These are phyloP conservation scores for Quercus bicolor DNA, from an alignment of 306 rosid genomes.

Conservation along the genomic window DNA sequence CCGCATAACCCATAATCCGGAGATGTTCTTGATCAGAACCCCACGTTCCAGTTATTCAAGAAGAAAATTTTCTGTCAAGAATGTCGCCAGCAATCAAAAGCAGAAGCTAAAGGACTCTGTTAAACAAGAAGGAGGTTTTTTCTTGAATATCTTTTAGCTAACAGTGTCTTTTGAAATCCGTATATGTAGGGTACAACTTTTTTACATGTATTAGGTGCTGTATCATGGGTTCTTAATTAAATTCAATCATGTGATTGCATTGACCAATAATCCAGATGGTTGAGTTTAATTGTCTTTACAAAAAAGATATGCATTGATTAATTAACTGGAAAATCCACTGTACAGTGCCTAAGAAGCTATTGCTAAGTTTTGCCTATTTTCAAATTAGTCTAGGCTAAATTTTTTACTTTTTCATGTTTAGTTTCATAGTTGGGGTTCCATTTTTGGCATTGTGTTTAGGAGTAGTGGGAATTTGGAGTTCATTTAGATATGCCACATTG, in stretches of 20 bases:
- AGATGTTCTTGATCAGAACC: constrained; percentile 28
- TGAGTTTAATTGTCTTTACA: too few relatives aligned
- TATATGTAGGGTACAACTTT: neutral
- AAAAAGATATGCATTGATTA: too few relatives aligned
- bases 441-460: neutral
- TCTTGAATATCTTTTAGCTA: constrained; percentile 1
- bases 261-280: too few relatives aligned
- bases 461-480: neutral
- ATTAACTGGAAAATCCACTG: too few relatives aligned
- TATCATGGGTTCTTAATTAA: too few relatives aligned
- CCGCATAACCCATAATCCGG: constrained; percentile 27
- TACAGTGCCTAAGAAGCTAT: too few relatives aligned
- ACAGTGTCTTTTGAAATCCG: neutral
- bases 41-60: constrained; percentile 25
- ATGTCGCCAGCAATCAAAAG: constrained; percentile 38
- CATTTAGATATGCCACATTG: neutral
- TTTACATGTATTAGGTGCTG: too few relatives aligned
- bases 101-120: constrained; percentile 33
- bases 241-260: too few relatives aligned
- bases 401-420: neutral
- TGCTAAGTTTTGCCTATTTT: neutral
- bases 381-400: neutral
- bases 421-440: neutral
- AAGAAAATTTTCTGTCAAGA: constrained; percentile 42
- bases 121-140: constrained; percentile 31